Conservation (phyloP, 192 early-diverging fungal species). For the Podila epicladia region DNA sequence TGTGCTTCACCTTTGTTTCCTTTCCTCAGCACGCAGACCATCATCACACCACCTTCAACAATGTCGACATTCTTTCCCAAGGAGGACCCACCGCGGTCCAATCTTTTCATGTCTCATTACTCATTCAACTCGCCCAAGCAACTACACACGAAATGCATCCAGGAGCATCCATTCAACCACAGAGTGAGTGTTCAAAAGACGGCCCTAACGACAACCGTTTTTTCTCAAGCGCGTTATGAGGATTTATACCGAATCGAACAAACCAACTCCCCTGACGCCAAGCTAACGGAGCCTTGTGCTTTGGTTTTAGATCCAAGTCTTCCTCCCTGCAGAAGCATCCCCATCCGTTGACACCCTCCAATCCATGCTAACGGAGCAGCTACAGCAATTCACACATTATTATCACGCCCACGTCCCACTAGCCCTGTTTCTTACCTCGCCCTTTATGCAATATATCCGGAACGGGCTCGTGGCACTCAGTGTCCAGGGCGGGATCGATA, state of each 20-base stretch:
- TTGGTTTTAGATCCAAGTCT: conserved; percentile 30
- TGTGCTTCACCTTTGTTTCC: background rate
- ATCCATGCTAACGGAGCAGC: background rate
- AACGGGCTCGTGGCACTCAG: conserved; percentile 30
- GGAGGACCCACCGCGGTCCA: conserved; percentile 25
- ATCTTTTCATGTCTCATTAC: conserved; percentile 45
- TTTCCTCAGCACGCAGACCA: background rate
- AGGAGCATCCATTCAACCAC: conserved; percentile 53
- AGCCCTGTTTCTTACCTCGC: conserved; percentile 20
- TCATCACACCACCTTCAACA: background rate
- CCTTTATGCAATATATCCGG: conserved; percentile 35
- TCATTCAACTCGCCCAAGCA: conserved; percentile 42
- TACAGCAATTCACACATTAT: conserved; percentile 7
- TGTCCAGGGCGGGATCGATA: conserved; percentile 28
- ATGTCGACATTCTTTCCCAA: conserved; percentile 45
- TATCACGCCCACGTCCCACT: conserved; percentile 34
- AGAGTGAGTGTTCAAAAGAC: conserved; percentile 13
- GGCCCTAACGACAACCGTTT: background rate
- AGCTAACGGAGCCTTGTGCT: background rate
- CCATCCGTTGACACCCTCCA: background rate
- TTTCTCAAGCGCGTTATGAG: conserved; percentile 3
- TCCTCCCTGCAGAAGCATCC: conserved; percentile 13
- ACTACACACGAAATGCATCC: conserved; percentile 28
- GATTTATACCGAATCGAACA: background rate
- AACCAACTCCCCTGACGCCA: background rate